These are phyloP conservation scores for Claviceps pusilla DNA, from an alignment of 2,329 filamentous ascomycete genomes.

Conservation along the genomic window DNA sequence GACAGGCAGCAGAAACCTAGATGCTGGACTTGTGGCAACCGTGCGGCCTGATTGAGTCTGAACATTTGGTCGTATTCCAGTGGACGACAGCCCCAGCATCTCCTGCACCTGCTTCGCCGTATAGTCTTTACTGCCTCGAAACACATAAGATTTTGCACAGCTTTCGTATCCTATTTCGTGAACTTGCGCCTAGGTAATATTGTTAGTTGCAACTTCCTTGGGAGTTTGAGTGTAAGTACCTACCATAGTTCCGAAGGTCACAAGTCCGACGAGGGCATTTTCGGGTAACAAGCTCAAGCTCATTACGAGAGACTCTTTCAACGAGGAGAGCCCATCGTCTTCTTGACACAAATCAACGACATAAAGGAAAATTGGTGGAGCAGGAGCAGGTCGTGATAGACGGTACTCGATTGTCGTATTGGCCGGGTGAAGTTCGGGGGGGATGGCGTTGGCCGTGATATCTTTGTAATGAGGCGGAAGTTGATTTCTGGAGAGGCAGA, in stretches of 20 bases:
- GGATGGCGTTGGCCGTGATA: constrained; percentile 69
- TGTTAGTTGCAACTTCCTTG: background rate
- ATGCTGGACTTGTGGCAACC: constrained; percentile 62
- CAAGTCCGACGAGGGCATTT: constrained; percentile 66
- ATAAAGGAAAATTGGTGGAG: constrained; percentile 73
- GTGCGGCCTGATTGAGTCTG: constrained; percentile 61
- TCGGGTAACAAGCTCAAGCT: constrained; percentile 69
- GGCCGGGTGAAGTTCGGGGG: constrained; percentile 63
- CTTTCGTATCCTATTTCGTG: constrained; percentile 97
- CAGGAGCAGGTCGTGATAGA: constrained; percentile 67
- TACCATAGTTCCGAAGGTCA: constrained; percentile 90
- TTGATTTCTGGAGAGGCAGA: constrained; percentile 70
- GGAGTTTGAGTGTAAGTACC: constrained; percentile 8
- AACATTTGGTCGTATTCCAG: constrained; percentile 59
- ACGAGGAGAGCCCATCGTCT: constrained; percentile 65
- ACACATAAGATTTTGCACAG: constrained; percentile 96
- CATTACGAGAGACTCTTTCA: constrained; percentile 79
- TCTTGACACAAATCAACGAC: constrained; percentile 82
- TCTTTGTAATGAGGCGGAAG: constrained; percentile 81
- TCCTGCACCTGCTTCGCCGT: constrained; percentile 98
- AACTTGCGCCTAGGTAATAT: constrained; percentile 52
- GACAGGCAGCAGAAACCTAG: constrained; percentile 84
- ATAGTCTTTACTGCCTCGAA: constrained; percentile 95
- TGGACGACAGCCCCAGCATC: constrained; percentile 75
- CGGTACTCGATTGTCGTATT: constrained; percentile 88